Base-by-base conservation (phyloP, 2,329 filamentous ascomycete genomes). In the Penicillium olsonii region DNA sequence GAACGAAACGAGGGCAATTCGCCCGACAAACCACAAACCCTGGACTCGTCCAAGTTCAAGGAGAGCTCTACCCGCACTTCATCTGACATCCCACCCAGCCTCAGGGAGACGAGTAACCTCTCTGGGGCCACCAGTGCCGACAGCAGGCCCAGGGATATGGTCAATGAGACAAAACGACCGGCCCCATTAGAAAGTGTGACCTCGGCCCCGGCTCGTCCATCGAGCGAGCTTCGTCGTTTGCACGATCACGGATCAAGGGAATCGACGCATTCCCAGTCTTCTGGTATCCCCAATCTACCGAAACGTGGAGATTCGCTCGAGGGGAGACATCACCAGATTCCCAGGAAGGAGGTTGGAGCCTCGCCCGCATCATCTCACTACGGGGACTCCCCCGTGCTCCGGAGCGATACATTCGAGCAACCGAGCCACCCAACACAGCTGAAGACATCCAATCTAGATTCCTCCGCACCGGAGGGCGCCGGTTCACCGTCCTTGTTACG, bases 41-140 rank as follows among this genome's bases (percentile, higher is more conserved):
- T 31, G 7, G 85, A 88, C 11, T 84, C 84, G 22, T 92, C 92
- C 71, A 90, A 87, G 81, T 78, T 65, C 79, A 78, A 67, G 42
- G 61, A 68, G n/a, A 73, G 72, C 22, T 76, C 75, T 44, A 70
- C 70, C 39, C 80, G 75, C 26, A 75, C 70, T 55, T 72, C 74
- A 5, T 69, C 69, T 5, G 68, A 70, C 45, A 42, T 70, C 15
- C 65, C 61, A 26, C 66, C 71, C 17, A 68, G 72, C 18, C 61
- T 68, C n/a, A 64, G 68, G 20, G 71, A 74, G 33, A 70, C 71
- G 14, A 72, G 75, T 26, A 63, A 67, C 26, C 69, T 70, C 20
- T 70, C 73, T 2, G 48, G 48, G 26, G 66, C 74, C 6, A 58
- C 64, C 18, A 68, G 64, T 37, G 62, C 64, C 19, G 61, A 64